A percentile compares a stretch with the other conserved stretches of the same genome.
Conservation (phyloP, 2,329 filamentous ascomycete species). For the Pestalotiopsis sp. region DNA sequence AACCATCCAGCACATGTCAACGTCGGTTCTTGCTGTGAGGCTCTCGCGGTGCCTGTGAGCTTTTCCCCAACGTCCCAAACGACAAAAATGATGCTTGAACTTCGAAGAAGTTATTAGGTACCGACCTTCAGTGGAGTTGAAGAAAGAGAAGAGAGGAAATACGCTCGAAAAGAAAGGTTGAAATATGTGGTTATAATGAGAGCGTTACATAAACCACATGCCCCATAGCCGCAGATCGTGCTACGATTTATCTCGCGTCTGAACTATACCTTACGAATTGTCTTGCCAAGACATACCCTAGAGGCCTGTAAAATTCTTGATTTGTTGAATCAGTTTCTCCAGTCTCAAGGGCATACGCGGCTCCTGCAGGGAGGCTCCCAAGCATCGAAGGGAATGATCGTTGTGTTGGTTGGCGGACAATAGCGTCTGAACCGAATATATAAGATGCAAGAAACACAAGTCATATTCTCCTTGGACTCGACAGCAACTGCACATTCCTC, state of each 20-base stretch:
- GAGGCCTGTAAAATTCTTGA: not conserved
- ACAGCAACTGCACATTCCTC: not conserved
- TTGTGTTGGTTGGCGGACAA: not conserved
- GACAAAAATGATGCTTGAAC: not conserved
- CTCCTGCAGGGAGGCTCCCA: not conserved
- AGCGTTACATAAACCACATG: not conserved
- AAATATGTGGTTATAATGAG: not conserved
- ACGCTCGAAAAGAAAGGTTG: no score
- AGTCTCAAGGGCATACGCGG: not conserved
- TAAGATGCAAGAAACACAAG: not conserved
- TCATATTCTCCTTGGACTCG: not conserved
- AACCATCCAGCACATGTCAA: not conserved
- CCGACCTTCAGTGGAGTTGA: no score
- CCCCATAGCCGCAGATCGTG: not conserved
- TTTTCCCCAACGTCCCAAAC: not conserved
- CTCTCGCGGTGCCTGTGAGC: not conserved
- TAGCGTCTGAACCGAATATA: not conserved
- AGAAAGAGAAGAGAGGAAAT: no score
- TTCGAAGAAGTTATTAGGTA: no score
- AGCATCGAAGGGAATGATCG: not conserved
- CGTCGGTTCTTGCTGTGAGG: not conserved
- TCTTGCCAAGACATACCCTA: not conserved
- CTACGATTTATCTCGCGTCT: not conserved
- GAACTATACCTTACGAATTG: not conserved
- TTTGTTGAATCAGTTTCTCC: not conserved